These are phyloP conservation scores for Mucor ambiguus DNA, from an alignment of 371 early-diverging fungal species.

Conservation along the genomic window DNA sequence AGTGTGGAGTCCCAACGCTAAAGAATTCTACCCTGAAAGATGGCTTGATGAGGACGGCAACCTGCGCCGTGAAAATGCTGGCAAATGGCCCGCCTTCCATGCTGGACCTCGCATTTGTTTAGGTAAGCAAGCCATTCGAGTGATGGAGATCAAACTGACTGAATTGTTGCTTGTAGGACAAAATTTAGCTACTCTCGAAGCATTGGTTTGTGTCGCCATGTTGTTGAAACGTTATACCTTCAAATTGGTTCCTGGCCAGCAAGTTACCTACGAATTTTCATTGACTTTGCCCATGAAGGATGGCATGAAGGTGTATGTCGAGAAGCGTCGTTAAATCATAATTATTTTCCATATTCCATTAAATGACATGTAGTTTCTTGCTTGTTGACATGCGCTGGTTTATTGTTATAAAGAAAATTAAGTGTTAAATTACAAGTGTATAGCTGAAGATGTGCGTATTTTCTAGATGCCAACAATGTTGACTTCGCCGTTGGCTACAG, in stretches of 20 bases:
- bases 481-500: conserved; percentile 20
- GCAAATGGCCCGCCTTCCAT: conserved; percentile 57
- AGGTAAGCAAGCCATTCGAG: conserved; percentile 22
- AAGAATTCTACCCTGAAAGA: conserved; percentile 64
- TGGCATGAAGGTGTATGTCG: conserved; percentile 44
- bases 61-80: conserved; percentile 26
- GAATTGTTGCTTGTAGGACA: conserved; percentile 39
- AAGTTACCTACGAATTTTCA: conserved; percentile 38
- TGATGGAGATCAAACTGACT: conserved; percentile 18
- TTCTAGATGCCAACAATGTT: background rate
- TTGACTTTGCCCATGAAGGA: conserved; percentile 57
- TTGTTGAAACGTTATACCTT: conserved; percentile 47
- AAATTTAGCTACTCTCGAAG: conserved; percentile 54
- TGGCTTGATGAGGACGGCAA: conserved; percentile 50
- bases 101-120: conserved; percentile 74
- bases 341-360: background rate
- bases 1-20: conserved; percentile 68
- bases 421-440: background rate
- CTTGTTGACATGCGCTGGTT: background rate
- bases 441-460: background rate
- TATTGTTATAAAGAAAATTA: background rate
- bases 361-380: background rate
- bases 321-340: conserved; percentile 14
- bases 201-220: conserved; percentile 41
- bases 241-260: conserved; percentile 40